These are phyloP conservation scores for Colletotrichum sp. DNA, from an alignment of 2,329 filamentous ascomycete species.

Conservation along the genomic window DNA sequence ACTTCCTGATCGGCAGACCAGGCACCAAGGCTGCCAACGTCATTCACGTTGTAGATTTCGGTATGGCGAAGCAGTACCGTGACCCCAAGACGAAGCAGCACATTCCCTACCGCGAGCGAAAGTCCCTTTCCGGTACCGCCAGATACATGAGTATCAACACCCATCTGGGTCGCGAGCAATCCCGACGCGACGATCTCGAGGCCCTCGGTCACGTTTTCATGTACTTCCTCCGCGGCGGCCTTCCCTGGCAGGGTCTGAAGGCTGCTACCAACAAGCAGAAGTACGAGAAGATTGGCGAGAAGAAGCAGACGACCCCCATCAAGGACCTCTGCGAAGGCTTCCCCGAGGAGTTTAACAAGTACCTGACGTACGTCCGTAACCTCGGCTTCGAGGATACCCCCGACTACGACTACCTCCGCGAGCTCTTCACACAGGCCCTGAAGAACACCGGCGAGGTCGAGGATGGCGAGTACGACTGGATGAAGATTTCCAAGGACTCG, in stretches of 20 bases:
- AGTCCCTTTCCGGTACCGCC: slow-evolving; percentile 94
- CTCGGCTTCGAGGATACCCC: slow-evolving; percentile 98
- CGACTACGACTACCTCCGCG: slow-evolving; percentile 96
- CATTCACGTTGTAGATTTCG: slow-evolving; percentile 98
- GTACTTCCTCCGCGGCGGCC: slow-evolving; percentile 74
- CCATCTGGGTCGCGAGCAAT: slow-evolving; percentile 94
- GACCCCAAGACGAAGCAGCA: slow-evolving; percentile 99
- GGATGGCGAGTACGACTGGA: slow-evolving; percentile 99
- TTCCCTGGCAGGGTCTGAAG: slow-evolving; percentile 77
- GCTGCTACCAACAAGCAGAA: slow-evolving; percentile 90
- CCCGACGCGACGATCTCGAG: slow-evolving; percentile 93
- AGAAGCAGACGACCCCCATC: slow-evolving; percentile 98
- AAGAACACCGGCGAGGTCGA: slow-evolving; percentile 95
- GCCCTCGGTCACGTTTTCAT: slow-evolving; percentile 80
- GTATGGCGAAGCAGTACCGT: slow-evolving; percentile 99
- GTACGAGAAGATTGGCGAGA: slow-evolving; percentile 99
- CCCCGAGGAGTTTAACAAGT: slow-evolving; percentile 97
- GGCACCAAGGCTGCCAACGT: slow-evolving; percentile 95
- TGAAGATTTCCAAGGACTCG: slow-evolving; percentile 86
- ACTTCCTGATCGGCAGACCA: slow-evolving; percentile 95
- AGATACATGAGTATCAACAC: slow-evolving; percentile 99
- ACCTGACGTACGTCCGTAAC: slow-evolving; percentile 95
- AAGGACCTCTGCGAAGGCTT: slow-evolving; percentile 97
- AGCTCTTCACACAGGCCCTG: slow-evolving; percentile 93
- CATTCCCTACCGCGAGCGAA: slow-evolving; percentile 95